These are phyloP conservation scores for Viridothelium virens DNA, from an alignment of 495 filamentous ascomycete genomes.

Conservation along the genomic window DNA sequence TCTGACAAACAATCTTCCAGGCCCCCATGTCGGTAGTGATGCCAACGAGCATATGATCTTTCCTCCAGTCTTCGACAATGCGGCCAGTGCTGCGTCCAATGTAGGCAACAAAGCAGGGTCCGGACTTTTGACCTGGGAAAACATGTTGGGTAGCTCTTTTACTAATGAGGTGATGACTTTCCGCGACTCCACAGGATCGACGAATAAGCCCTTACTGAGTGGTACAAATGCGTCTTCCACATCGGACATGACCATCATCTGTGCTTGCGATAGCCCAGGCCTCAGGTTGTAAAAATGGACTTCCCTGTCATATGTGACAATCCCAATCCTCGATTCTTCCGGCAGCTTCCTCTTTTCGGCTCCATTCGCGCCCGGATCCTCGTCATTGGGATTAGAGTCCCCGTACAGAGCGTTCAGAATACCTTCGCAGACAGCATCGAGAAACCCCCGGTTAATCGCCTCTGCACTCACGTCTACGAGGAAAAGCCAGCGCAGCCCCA, in stretches of 20 bases:
- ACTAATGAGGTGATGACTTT: conserved; percentile 79
- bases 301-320: conserved; percentile 91
- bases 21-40: conserved; percentile 82
- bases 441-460: conserved; percentile 75
- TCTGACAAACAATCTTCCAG: conserved; percentile 69
- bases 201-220: conserved; percentile 83
- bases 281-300: conserved; percentile 96
- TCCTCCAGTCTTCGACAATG: conserved; percentile 77
- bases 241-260: conserved; percentile 99
- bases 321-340: conserved; percentile 76
- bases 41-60: conserved; percentile 85
- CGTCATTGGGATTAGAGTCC: conserved; percentile 41
- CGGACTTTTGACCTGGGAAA: conserved; percentile 75
- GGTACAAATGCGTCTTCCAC: conserved; percentile 96
- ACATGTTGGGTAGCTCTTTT: conserved; percentile 69
- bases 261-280: conserved; percentile 72
- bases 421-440: conserved; percentile 88
- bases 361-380: conserved; percentile 47
- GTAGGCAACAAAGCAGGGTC: conserved; percentile 81
- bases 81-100: conserved; percentile 69
- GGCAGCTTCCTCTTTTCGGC: conserved; percentile 53
- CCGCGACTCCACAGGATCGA: conserved; percentile 89
- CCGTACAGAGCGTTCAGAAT: conserved; percentile 80
- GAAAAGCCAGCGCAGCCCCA: conserved; percentile 81
- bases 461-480: conserved; percentile 88